These are phyloP conservation scores for Curvularia sp. DNA, from an alignment of 2,329 filamentous ascomycete genomes.

Conservation along the genomic window DNA sequence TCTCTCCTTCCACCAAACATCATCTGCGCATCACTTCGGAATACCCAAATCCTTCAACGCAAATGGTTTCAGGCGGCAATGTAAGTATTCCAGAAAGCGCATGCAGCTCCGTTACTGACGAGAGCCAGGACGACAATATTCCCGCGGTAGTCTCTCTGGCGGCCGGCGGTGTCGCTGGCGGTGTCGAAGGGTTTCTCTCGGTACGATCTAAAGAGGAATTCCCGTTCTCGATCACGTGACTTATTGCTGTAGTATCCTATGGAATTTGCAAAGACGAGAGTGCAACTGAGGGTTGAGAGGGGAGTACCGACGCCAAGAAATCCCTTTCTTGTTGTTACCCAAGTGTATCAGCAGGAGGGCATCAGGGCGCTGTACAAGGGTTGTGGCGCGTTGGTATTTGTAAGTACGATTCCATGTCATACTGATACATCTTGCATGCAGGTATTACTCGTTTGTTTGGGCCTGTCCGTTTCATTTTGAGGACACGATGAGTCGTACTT, in stretches of 20 bases:
- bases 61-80: slow-evolving; percentile 45
- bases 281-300: slow-evolving; percentile 61
- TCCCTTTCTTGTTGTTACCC: slow-evolving; percentile 63
- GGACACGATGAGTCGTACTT: not conserved
- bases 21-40: slow-evolving; percentile 22
- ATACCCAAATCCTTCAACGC: slow-evolving; percentile 4
- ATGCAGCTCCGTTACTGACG: not conserved
- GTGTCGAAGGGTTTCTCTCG: slow-evolving; percentile 49
- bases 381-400: slow-evolving; percentile 64
- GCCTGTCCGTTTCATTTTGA: not conserved
- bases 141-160: slow-evolving; percentile 49
- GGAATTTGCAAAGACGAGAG: slow-evolving; percentile 71
- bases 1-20: slow-evolving; percentile 18
- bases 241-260: slow-evolving; percentile 61
- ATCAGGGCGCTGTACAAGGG: slow-evolving; percentile 67
- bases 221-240: slow-evolving; percentile 12
- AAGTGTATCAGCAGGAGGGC: slow-evolving; percentile 64
- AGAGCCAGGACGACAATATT: slow-evolving; percentile 45
- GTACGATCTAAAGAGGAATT: slow-evolving; percentile 25
- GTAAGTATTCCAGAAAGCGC: slow-evolving; percentile 15
- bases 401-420: slow-evolving; percentile 22
- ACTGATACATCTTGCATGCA: not conserved
- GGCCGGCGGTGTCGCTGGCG: slow-evolving; percentile 50
- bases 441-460: not conserved
- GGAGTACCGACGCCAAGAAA: slow-evolving; percentile 59